Conservation (phyloP, 768 basidiomycete species). For the Holtermannia corniformis region DNA sequence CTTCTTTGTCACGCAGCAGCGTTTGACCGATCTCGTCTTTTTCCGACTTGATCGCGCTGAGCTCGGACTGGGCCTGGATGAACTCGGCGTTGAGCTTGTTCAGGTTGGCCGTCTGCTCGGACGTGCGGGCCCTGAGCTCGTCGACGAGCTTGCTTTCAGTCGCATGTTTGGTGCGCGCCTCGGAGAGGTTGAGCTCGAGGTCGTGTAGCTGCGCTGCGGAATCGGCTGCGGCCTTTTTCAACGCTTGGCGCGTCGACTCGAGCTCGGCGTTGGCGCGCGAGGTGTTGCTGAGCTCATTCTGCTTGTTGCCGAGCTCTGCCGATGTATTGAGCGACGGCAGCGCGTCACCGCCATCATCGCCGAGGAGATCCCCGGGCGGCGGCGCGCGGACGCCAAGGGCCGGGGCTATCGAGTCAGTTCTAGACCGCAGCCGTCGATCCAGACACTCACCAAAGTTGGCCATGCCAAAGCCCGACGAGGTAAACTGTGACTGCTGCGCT, state of each 20-base stretch:
- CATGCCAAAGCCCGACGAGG: conserved; percentile 44
- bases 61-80: conserved; percentile 81
- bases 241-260: conserved; percentile 55
- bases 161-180: conserved; percentile 76
- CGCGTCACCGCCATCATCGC: conserved; percentile 24
- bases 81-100: conserved; percentile 64
- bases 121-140: conserved; percentile 59
- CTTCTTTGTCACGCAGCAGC: conserved; percentile 86
- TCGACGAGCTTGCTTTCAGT: conserved; percentile 64
- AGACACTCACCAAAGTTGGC: conserved; percentile 21
- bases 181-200: conserved; percentile 70
- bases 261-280: conserved; percentile 58
- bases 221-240: conserved; percentile 57
- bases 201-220: conserved; percentile 68
- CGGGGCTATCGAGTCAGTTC: not conserved
- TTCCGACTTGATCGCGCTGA: conserved; percentile 77
- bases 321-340: conserved; percentile 50
- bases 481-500: conserved; percentile 43
- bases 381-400: not conserved
- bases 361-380: conserved; percentile 28
- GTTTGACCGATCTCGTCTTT: conserved; percentile 83
- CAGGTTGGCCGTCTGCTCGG: conserved; percentile 60
- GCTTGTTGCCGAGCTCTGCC: conserved; percentile 76
- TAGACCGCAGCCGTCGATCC: not conserved
- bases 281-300: conserved; percentile 76